These are phyloP conservation scores for Hypoxylon sp. DNA, from an alignment of 2,329 filamentous ascomycete species.

Conservation along the genomic window DNA sequence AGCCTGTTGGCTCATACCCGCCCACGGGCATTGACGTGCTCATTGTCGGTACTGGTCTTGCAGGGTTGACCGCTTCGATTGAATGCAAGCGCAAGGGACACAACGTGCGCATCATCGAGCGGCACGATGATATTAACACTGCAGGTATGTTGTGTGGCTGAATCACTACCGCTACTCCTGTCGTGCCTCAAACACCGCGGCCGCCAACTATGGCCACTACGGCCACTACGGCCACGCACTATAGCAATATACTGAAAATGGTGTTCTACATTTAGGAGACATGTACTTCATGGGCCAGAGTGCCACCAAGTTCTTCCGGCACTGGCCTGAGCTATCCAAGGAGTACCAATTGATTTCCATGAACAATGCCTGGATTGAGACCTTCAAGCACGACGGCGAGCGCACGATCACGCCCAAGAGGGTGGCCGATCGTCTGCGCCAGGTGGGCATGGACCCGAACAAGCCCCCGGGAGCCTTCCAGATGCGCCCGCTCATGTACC, in stretches of 20 bases:
- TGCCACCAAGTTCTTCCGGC: slow-evolving; percentile 65
- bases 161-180: slow-evolving; percentile 22
- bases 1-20: slow-evolving; percentile 64
- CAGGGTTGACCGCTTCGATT: slow-evolving; percentile 70
- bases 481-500: slow-evolving; percentile 66
- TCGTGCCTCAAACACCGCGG: slow-evolving; percentile 9
- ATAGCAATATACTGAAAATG: slow-evolving; percentile 10
- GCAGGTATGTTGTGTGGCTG: slow-evolving; percentile 53
- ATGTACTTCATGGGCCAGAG: slow-evolving; percentile 71
- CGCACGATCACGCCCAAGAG: slow-evolving; percentile 60
- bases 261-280: slow-evolving; percentile 56
- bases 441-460: slow-evolving; percentile 53
- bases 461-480: slow-evolving; percentile 66
- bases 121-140: slow-evolving; percentile 62
- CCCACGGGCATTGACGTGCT: slow-evolving; percentile 61
- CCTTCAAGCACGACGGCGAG: slow-evolving; percentile 65
- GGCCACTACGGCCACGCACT: too few species aligned
- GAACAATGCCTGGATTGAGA: slow-evolving; percentile 66
- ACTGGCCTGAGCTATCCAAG: slow-evolving; percentile 64
- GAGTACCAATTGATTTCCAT: slow-evolving; percentile 65
- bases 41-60: slow-evolving; percentile 68
- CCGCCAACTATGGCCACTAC: too few species aligned
- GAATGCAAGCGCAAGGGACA: slow-evolving; percentile 72
- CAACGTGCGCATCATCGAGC: slow-evolving; percentile 61
- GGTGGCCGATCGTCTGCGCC: slow-evolving; percentile 62